Percentiles rank a stretch among this genome's conserved stretches.
Evolutionary conservation across 441 rosid genomes (phyloP).

Genomic region (Eruca vesicaria): DNA sequence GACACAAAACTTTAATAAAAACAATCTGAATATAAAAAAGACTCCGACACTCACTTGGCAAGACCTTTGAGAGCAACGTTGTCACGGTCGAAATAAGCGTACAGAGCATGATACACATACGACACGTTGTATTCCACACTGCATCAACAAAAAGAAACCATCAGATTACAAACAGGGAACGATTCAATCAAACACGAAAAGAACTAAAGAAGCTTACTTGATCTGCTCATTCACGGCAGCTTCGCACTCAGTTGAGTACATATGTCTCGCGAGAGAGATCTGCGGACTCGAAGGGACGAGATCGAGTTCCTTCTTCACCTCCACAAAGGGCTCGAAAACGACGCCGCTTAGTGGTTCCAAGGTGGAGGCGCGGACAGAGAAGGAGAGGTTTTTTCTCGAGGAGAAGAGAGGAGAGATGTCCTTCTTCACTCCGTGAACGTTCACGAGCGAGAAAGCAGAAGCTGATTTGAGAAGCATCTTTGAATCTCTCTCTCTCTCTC

Average conservation of each 20-base stretch:
- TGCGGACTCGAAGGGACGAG: slow-evolving; percentile 43
- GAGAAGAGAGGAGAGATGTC: slow-evolving; percentile 29
- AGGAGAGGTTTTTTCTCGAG: slow-evolving; percentile 17
- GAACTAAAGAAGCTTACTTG: slow-evolving; percentile 40
- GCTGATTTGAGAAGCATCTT: slow-evolving; percentile 56
- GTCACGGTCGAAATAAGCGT: slow-evolving; percentile 56
- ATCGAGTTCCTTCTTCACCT: slow-evolving; percentile 52
- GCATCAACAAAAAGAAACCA: not conserved
- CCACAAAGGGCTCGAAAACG: slow-evolving; percentile 46
- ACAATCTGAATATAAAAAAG: not conserved
- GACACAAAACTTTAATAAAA: not conserved
- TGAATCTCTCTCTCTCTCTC: not conserved
- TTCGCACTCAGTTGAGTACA: slow-evolving; percentile 44
- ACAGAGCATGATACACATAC: slow-evolving; percentile 54
- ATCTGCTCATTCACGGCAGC: slow-evolving; percentile 56
- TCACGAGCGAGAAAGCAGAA: slow-evolving; percentile 41
- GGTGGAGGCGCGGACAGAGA: slow-evolving; percentile 21
- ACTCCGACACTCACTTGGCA: slow-evolving; percentile 46
- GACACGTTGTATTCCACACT: slow-evolving; percentile 56
- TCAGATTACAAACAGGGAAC: not conserved
- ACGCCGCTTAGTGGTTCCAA: slow-evolving; percentile 30
- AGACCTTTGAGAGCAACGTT: slow-evolving; percentile 53
- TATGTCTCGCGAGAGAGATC: slow-evolving; percentile 46
- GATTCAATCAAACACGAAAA: not conserved
- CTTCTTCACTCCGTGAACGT: slow-evolving; percentile 34